Percentiles rank a stretch among this genome's conserved stretches.
These are phyloP conservation scores for Strobilomyces confusus DNA, from an alignment of 768 basidiomycete genomes.

Conservation along the genomic window DNA sequence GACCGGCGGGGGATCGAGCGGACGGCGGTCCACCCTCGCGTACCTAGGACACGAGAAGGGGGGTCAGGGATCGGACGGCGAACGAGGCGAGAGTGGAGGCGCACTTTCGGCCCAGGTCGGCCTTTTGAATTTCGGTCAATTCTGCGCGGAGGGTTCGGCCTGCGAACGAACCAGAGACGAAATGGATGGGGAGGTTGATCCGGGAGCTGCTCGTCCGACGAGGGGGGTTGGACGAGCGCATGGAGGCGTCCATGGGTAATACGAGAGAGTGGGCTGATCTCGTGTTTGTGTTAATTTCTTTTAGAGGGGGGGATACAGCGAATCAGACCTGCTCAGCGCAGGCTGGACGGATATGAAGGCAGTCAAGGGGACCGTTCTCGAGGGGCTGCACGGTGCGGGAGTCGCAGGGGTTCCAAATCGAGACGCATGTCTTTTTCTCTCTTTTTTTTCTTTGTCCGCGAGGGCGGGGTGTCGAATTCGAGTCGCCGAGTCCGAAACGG, in stretches of 20 bases:
- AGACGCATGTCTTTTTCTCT: conserved; percentile 10
- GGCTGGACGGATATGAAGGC: conserved; percentile 10
- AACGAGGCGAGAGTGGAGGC: conserved; percentile 8
- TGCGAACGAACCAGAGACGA: conserved; percentile 55
- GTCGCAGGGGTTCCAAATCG: conserved; percentile 23
- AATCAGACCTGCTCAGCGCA: conserved; percentile 14
- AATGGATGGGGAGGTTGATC: conserved; percentile 45
- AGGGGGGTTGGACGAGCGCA: conserved; percentile 14
- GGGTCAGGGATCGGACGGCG: conserved; percentile 3
- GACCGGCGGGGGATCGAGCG: conserved; percentile 65
- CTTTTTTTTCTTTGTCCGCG: not conserved
- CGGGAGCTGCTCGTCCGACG: conserved; percentile 27
- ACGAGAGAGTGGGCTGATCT: conserved; percentile 3
- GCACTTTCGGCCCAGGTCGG: conserved; percentile 65
- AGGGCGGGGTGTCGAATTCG: conserved; percentile 9
- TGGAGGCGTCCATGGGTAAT: conserved; percentile 18
- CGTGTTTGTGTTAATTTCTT: no score
- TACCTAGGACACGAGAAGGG: conserved; percentile 35
- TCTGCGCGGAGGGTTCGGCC: conserved; percentile 53
- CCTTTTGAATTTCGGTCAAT: conserved; percentile 60
- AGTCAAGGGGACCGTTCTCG: not conserved
- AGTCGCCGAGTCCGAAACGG: conserved; percentile 17
- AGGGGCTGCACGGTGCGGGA: not conserved
- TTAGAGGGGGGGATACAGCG: not conserved
- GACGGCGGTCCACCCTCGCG: conserved; percentile 59